Base-by-base conservation (phyloP, 2,329 filamentous ascomycete genomes). In the Fusarium nodosum region DNA sequence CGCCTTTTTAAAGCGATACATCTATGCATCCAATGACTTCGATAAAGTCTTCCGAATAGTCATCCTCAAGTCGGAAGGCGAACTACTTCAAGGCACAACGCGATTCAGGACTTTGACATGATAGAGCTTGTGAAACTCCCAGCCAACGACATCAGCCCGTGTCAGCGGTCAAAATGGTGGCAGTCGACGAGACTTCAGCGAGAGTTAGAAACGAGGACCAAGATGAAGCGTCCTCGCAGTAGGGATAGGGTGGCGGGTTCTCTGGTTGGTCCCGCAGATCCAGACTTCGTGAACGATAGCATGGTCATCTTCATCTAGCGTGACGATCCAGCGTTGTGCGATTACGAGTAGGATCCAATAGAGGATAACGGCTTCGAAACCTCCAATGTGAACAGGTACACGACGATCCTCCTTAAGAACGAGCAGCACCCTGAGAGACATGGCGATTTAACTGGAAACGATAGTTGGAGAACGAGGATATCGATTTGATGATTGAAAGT, bases 71-170 rank as follows among this genome's bases (percentile, higher is more conserved):
- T 18, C 6, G 8, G 2, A 26, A 12, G 15, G 24, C 1, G 9
- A 5, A 31, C 7, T n/a, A 3, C 16, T 3, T 20, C 3, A 6
- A 41, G 1, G 2, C n/a, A 7, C 16, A 11, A 6, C 24, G n/a
- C n/a, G 13, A 13, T 36, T 20, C 15, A 20, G 10, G 6, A 41
- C 7, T 39, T 9, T 28, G 24, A 16, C 24, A 52, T 8, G 9
- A 22, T 6, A 3, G 24, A 13, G 33, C 12, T 26, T 9, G 33
- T 18, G 33, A 34, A 38, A 39, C 18, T 11, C 13, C 3, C 10
- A 26, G 10, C n/a, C 18, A 10, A 8, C 4, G 11, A 38, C 10
- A 22, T 7, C 5, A n/a, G n/a, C 11, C n/a, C 7, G 5, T 26
- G 10, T 4, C 22, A 26, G 33, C 18, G 7, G 8, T 24, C 11